phyloP scores from a whole-genome alignment of 805 yeast genomes.

The Metschnikowia proteae region DNA sequence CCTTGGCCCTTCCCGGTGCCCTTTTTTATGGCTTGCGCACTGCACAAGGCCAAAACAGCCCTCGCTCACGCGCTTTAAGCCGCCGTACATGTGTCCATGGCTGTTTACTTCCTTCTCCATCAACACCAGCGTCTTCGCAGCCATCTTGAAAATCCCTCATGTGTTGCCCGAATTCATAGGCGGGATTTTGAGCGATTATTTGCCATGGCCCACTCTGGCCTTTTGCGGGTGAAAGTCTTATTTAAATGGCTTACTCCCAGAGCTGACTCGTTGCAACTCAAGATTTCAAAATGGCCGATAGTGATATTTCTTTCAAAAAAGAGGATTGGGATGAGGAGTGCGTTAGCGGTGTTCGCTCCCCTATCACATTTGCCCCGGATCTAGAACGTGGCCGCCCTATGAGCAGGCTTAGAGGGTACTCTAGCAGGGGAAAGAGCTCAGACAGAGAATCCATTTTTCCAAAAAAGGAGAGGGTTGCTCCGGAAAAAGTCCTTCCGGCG shows the following conservation, averaged over 20 bases:
- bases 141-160: background rate
- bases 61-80: background rate
- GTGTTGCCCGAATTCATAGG: background rate
- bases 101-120: background rate
- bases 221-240: too few relatives aligned
- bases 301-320: slow-evolving; percentile 4
- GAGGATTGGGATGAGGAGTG: slow-evolving; percentile 6
- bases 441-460: background rate
- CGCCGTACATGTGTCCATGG: background rate
- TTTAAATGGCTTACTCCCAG: too few relatives aligned
- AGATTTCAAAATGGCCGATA: background rate
- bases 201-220: too few relatives aligned
- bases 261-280: too few relatives aligned
- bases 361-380: slow-evolving; percentile 1
- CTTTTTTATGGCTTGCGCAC: background rate
- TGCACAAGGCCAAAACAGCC: background rate
- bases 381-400: slow-evolving; percentile 4
- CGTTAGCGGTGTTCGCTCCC: background rate
- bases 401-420: background rate
- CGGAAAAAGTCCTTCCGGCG: slow-evolving; percentile 32
- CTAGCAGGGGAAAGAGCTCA: background rate
- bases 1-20: background rate
- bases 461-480: slow-evolving; percentile 18
- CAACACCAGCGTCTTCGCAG: background rate
- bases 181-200: background rate